Evolutionary conservation across 805 yeast genomes (phyloP).

Genomic region (Cyberlindnera saturnus): DNA sequence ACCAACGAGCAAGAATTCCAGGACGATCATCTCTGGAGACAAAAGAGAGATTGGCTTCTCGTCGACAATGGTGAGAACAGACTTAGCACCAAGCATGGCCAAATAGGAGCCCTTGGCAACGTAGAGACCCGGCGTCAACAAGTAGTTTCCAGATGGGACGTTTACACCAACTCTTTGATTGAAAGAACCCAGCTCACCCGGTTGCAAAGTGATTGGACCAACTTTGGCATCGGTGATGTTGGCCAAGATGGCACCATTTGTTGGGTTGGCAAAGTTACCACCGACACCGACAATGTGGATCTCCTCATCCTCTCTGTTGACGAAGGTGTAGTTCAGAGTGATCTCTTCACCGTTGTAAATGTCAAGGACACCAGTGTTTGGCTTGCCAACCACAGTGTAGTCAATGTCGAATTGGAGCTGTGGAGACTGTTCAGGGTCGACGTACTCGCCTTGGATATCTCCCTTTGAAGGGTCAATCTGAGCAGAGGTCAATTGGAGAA

Average conservation of each 20-base stretch:
- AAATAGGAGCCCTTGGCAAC: slow-evolving; percentile 43
- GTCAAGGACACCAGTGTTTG: slow-evolving; percentile 31
- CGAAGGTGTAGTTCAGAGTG: slow-evolving; percentile 44
- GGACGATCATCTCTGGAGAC: slow-evolving; percentile 65
- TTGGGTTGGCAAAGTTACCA: slow-evolving; percentile 55
- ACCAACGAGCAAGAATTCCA: slow-evolving; percentile 47
- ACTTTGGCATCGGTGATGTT: slow-evolving; percentile 61
- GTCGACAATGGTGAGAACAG: slow-evolving; percentile 48
- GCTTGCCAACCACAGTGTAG: slow-evolving; percentile 43
- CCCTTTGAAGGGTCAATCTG: slow-evolving; percentile 16
- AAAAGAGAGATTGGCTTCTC: slow-evolving; percentile 66
- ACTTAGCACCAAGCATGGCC: slow-evolving; percentile 50
- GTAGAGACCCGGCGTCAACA: slow-evolving; percentile 55
- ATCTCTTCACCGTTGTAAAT: slow-evolving; percentile 48
- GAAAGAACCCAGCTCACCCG: slow-evolving; percentile 45
- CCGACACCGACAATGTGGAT: slow-evolving; percentile 61
- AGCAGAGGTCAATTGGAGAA: slow-evolving; percentile 9
- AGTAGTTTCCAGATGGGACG: slow-evolving; percentile 50
- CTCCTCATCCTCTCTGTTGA: slow-evolving; percentile 46
- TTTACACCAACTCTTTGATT: slow-evolving; percentile 56
- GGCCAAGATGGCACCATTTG: slow-evolving; percentile 42
- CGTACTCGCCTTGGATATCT: slow-evolving; percentile 11
- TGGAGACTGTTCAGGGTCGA: slow-evolving; percentile 19
- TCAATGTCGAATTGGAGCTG: slow-evolving; percentile 42
- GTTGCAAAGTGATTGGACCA: slow-evolving; percentile 50